Conservation (phyloP, 148 eudicot genomes). For the Vaccinium macrocarpon region DNA sequence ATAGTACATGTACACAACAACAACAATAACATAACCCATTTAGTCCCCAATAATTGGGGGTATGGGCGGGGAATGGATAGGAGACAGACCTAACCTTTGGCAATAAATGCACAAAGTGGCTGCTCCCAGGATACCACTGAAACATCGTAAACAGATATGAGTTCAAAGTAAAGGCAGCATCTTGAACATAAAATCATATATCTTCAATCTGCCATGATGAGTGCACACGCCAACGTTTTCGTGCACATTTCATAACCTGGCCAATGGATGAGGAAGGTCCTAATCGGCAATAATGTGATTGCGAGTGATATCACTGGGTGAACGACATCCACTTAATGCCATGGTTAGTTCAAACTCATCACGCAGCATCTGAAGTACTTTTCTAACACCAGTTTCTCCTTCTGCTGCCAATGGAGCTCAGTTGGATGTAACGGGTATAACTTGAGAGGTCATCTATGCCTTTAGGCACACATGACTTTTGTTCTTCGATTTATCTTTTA, state of each 20-base stretch:
- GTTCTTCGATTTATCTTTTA: too few relatives aligned
- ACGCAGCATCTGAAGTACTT: constrained; percentile 84
- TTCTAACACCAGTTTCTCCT: constrained; percentile 83
- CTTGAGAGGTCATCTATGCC: too few relatives aligned
- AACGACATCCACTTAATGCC: constrained; percentile 91
- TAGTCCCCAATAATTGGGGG: too few relatives aligned
- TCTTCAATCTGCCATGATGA: not conserved
- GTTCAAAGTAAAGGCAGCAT: constrained; percentile 24
- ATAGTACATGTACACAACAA: constrained; percentile 1
- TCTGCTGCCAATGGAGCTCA: constrained; percentile 96
- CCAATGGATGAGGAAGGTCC: constrained; percentile 55
- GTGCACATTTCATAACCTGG: constrained; percentile 43
- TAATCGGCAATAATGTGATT: constrained; percentile 70
- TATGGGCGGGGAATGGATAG: too few relatives aligned
- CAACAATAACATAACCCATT: too few relatives aligned
- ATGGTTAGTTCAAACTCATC: constrained; percentile 92
- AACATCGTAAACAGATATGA: not conserved
- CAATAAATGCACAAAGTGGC: too few relatives aligned
- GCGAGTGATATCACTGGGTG: constrained; percentile 78
- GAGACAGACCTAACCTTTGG: too few relatives aligned
- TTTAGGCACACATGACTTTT: too few relatives aligned
- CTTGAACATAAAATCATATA: constrained; percentile 8
- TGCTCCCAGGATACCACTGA: too few relatives aligned
- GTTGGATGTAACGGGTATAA: too few relatives aligned
- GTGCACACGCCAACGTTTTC: constrained; percentile 2